These are phyloP conservation scores for Cystobasidium ongulense DNA, from an alignment of 768 basidiomycete genomes.

Conservation along the genomic window DNA sequence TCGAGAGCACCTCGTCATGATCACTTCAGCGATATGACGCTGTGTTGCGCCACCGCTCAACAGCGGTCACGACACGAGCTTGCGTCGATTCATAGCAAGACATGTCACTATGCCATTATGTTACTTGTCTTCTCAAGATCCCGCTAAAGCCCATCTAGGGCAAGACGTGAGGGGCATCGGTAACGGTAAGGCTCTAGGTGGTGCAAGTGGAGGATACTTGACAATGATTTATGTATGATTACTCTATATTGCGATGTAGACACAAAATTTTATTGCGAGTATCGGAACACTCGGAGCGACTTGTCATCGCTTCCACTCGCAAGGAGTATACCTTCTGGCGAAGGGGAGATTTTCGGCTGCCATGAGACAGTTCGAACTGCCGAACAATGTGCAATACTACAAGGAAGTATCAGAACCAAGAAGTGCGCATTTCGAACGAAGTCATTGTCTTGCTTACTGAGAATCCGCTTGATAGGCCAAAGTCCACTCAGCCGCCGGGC, in stretches of 20 bases:
- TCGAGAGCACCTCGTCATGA: neutral
- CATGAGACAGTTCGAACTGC: slow-evolving; percentile 6
- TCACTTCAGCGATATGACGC: too few relatives aligned
- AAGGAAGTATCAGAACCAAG: neutral
- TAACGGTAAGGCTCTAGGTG: too few relatives aligned
- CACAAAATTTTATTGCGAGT: neutral
- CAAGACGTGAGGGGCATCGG: too few relatives aligned
- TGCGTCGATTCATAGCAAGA: too few relatives aligned
- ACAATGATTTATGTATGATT: too few relatives aligned
- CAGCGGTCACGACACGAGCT: too few relatives aligned
- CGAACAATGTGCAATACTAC: slow-evolving; percentile 3
- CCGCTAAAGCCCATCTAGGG: too few relatives aligned
- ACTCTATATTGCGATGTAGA: too few relatives aligned
- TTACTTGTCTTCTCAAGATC: too few relatives aligned
- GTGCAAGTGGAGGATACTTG: too few relatives aligned
- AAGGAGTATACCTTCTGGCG: neutral
- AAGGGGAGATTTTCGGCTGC: neutral
- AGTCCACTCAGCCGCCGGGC: neutral
- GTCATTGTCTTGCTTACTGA: neutral
- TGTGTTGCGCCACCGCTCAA: too few relatives aligned
- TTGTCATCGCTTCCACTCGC: slow-evolving; percentile 23
- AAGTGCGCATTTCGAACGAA: neutral
- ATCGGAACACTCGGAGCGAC: slow-evolving; percentile 6
- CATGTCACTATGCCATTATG: too few relatives aligned
- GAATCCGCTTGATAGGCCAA: neutral